Evolutionary conservation across 225 moss, liverwort and hornwort species (phyloP).

Genomic region (Polytrichum formosum): DNA sequence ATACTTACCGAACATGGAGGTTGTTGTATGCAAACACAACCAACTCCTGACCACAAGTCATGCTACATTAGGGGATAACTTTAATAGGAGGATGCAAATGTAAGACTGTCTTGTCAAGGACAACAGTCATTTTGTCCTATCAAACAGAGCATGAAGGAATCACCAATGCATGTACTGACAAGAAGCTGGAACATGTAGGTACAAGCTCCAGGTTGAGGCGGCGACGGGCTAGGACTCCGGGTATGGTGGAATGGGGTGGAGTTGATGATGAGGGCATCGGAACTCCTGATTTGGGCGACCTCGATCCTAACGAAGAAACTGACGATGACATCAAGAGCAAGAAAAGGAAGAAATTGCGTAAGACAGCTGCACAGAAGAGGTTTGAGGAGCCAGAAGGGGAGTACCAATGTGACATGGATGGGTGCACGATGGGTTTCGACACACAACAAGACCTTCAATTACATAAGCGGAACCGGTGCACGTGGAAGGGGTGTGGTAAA

Average conservation of each 20-base stretch:
- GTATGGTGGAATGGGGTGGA: background rate
- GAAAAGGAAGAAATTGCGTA: constrained; percentile 4
- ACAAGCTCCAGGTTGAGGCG: constrained; percentile 17
- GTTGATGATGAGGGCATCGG: background rate
- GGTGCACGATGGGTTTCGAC: constrained; percentile 54
- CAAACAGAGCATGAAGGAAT: too few relatives aligned
- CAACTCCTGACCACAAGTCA: too few relatives aligned
- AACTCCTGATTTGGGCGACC: background rate
- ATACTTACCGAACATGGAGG: too few relatives aligned
- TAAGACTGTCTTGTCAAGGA: too few relatives aligned
- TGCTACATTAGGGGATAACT: too few relatives aligned
- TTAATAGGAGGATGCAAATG: too few relatives aligned
- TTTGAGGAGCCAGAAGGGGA: constrained; percentile 25
- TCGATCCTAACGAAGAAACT: background rate
- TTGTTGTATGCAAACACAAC: too few relatives aligned
- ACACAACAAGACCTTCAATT: constrained; percentile 47
- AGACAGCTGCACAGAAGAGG: background rate
- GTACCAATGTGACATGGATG: constrained; percentile 55
- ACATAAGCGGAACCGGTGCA: constrained; percentile 55
- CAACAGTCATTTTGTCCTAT: too few relatives aligned
- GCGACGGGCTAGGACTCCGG: background rate
- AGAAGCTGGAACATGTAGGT: constrained; percentile 18
- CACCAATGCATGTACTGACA: background rate
- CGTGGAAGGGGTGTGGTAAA: constrained; percentile 58
- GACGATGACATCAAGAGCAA: background rate